Evolutionary conservation across 2,329 filamentous ascomycete genomes (phyloP).

Genomic region (Rutstroemia sp.): DNA sequence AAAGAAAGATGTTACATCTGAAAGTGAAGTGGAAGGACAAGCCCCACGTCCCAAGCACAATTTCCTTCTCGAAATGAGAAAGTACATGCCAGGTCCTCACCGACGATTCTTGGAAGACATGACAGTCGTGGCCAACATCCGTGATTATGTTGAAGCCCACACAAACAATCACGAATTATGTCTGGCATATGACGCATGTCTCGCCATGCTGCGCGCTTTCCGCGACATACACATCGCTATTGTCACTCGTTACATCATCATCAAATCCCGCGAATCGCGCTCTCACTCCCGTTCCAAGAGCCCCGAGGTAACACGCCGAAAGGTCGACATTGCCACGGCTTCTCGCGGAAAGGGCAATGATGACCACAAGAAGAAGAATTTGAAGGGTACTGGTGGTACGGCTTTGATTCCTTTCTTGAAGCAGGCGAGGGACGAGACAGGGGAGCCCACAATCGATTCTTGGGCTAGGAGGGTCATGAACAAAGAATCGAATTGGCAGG

Average conservation of each 20-base stretch:
- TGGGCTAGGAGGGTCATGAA: slow-evolving; percentile 42
- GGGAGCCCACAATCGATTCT: slow-evolving; percentile 73
- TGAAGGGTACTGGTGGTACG: slow-evolving; percentile 88
- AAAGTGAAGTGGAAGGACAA: slow-evolving; percentile 39
- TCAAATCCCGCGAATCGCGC: slow-evolving; percentile 71
- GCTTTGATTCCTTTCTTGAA: slow-evolving; percentile 93
- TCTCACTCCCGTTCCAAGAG: slow-evolving; percentile 49
- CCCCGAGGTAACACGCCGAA: slow-evolving; percentile 44
- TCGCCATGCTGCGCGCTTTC: slow-evolving; percentile 60
- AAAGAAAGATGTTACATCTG: slow-evolving; percentile 41
- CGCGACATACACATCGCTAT: slow-evolving; percentile 90
- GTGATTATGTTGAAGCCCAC: slow-evolving; percentile 65
- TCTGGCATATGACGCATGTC: slow-evolving; percentile 83
- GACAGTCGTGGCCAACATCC: slow-evolving; percentile 74
- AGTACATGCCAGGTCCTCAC: slow-evolving; percentile 93
- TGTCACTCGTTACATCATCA: slow-evolving; percentile 90
- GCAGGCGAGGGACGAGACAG: slow-evolving; percentile 92
- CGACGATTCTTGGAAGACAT: slow-evolving; percentile 83
- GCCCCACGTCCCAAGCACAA: slow-evolving; percentile 59
- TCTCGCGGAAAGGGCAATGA: slow-evolving; percentile 38
- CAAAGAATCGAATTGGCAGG: slow-evolving; percentile 30
- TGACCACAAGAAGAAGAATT: slow-evolving; percentile 40
- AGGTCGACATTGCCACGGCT: slow-evolving; percentile 57
- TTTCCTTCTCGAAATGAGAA: slow-evolving; percentile 94
- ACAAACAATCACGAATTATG: slow-evolving; percentile 57